Conservation (phyloP, 1,284 basidiomycete genomes). For the Cystobasidiaceae sp. region DNA sequence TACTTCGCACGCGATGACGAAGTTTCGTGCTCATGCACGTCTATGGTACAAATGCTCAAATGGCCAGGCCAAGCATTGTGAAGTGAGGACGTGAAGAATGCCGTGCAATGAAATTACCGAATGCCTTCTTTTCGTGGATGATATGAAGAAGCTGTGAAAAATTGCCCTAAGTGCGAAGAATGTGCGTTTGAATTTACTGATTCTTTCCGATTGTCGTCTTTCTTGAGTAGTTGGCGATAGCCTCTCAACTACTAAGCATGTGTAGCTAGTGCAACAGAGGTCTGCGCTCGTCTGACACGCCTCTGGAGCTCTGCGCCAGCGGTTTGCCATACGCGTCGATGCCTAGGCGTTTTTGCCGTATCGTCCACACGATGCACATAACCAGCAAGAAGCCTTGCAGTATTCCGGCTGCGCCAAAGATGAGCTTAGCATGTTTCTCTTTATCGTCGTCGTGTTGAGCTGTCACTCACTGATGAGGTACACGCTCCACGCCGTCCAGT, state of each 20-base stretch:
- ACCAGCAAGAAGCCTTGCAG: slow-evolving; percentile 76
- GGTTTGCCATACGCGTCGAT: slow-evolving; percentile 84
- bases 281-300: not conserved
- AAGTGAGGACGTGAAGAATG: not conserved
- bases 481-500: slow-evolving; percentile 48
- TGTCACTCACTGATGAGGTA: slow-evolving; percentile 58
- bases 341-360: slow-evolving; percentile 53
- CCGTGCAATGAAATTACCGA: not conserved
- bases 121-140: not conserved
- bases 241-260: not conserved
- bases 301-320: not conserved
- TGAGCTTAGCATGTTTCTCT: slow-evolving; percentile 29
- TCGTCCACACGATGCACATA: slow-evolving; percentile 47
- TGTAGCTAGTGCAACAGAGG: slow-evolving; percentile 2
- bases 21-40: too few relatives aligned
- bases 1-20: too few relatives aligned
- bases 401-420: slow-evolving; percentile 60
- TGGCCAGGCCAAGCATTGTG: too few relatives aligned
- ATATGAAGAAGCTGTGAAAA: not conserved
- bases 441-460: slow-evolving; percentile 41
- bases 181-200: too few relatives aligned
- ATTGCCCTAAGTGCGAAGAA: too few relatives aligned
- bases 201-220: not conserved
- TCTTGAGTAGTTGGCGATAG: not conserved
- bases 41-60: too few relatives aligned